Base-by-base conservation (phyloP, 1,284 basidiomycete species). In the Ustilago loliicola region DNA sequence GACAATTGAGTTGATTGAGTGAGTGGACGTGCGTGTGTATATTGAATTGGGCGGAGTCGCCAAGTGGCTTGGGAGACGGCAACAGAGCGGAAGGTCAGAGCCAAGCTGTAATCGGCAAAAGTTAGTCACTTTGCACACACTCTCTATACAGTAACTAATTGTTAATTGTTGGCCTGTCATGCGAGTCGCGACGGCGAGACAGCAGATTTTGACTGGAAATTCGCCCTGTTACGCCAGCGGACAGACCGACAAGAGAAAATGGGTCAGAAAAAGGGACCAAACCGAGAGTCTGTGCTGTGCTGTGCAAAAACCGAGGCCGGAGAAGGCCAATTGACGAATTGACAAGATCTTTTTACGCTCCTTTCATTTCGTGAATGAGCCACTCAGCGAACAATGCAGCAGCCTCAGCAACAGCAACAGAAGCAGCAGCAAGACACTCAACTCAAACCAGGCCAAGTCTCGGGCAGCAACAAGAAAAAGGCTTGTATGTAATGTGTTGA, bases 141-240 rank as follows among this genome's bases (percentile, higher is more conserved):
- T 27, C 48, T 15, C 48, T 27, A 10, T 50, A 11, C 32, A n/a
- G n/a, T n/a, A n/a, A n/a, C n/a, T n/a, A n/a, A n/a, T n/a, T n/a
- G n/a, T n/a, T n/a, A n/a, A n/a, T 34, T 34, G 32, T 34, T 11
- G 7, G n/a, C 17, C 40, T 42, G 40, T 42, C 40, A 42, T 47
- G 45, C 45, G 45, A 47, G 45, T 47, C 45, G 45, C 45, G 45
- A 47, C 45, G 45, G 23, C 17, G 21, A 47, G 45, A 47, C 45
- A 10, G n/a, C 3, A 17, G 2, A 6, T 21, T 47, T 47, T 47
- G 3, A 6, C 45, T 42, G n/a, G n/a, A 42, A 21, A 2, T 47
- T 9, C 45, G 19, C 45, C 45, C 23, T 47, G n/a, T 47, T 47
- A 47, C 45, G 45, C 7, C n/a, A n/a, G n/a, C 40, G 11, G 32